Evolutionary conservation across 2,329 filamentous ascomycete species (phyloP).

Genomic region (Dactylellina cionopaga): DNA sequence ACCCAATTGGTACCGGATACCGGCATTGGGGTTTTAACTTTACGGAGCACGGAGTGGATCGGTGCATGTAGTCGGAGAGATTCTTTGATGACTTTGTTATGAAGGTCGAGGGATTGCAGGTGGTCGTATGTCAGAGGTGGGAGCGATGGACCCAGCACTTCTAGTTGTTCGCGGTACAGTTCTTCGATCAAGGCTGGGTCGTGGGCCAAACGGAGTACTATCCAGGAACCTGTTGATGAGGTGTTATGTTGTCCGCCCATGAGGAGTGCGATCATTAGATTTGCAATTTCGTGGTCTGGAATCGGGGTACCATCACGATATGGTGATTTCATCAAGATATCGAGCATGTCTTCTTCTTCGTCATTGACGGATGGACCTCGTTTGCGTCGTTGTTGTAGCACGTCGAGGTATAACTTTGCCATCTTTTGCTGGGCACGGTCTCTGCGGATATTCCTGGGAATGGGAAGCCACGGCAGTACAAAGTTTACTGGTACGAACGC

Average conservation of each 20-base stretch:
- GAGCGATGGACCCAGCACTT: constrained; percentile 76
- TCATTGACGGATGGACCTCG: constrained; percentile 66
- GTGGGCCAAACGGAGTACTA: constrained; percentile 80
- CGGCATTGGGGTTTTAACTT: constrained; percentile 86
- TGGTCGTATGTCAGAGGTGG: constrained; percentile 80
- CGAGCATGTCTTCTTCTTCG: constrained; percentile 80
- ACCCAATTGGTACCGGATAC: constrained; percentile 84
- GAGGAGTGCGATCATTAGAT: constrained; percentile 93
- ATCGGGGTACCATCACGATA: constrained; percentile 84
- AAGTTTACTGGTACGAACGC: constrained; percentile 91
- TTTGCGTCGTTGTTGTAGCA: constrained; percentile 76
- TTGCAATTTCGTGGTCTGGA: constrained; percentile 85
- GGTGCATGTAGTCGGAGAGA: constrained; percentile 89
- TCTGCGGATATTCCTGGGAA: constrained; percentile 86
- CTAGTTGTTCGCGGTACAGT: constrained; percentile 82
- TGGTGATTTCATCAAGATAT: constrained; percentile 83
- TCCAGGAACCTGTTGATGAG: constrained; percentile 84
- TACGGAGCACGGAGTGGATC: constrained; percentile 93
- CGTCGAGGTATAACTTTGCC: constrained; percentile 82
- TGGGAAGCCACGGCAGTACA: constrained; percentile 85
- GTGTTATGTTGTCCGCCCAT: constrained; percentile 94
- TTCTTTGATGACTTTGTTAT: constrained; percentile 87
- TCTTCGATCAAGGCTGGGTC: constrained; percentile 81
- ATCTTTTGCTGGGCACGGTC: constrained; percentile 83
- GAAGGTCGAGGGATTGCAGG: constrained; percentile 80